Conservation (phyloP, 1,284 basidiomycete species). For the Melanopsichium pennsylvanicum region DNA sequence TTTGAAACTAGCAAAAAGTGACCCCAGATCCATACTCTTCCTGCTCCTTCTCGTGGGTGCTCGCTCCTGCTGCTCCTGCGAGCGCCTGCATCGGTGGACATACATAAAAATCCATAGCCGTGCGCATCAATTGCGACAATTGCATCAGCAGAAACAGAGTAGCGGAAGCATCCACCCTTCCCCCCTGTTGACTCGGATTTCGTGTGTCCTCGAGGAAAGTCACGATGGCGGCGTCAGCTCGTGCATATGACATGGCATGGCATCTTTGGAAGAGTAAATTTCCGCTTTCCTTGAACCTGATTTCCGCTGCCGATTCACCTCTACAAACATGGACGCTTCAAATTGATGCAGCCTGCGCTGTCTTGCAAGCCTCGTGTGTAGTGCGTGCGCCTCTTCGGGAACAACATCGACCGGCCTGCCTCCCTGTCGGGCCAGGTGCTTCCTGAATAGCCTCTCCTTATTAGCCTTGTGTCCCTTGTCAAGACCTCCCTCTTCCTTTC, state of each 20-base stretch:
- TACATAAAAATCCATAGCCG: too few relatives aligned
- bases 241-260: slow-evolving; percentile 8
- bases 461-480: too few relatives aligned
- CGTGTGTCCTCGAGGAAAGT: not conserved
- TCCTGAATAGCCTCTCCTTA: too few relatives aligned
- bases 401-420: slow-evolving; percentile 14
- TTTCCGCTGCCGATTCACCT: slow-evolving; percentile 9
- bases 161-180: too few relatives aligned
- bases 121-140: too few relatives aligned
- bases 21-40: slow-evolving; percentile 7
- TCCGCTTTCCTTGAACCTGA: not conserved
- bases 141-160: too few relatives aligned
- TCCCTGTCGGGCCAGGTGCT: not conserved
- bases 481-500: not conserved
- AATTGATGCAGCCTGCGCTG: too few relatives aligned
- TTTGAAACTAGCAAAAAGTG: not conserved
- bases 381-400: slow-evolving; percentile 34
- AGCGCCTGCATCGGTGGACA: too few relatives aligned
- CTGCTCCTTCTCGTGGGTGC: not conserved
- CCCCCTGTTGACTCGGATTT: too few relatives aligned
- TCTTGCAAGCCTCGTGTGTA: too few relatives aligned
- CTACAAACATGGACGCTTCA: slow-evolving; percentile 14
- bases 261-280: slow-evolving; percentile 2
- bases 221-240: slow-evolving; percentile 1
- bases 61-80: not conserved